phyloP scores from a whole-genome alignment of 345 rosid genomes.

The Barbarea vulgaris region DNA sequence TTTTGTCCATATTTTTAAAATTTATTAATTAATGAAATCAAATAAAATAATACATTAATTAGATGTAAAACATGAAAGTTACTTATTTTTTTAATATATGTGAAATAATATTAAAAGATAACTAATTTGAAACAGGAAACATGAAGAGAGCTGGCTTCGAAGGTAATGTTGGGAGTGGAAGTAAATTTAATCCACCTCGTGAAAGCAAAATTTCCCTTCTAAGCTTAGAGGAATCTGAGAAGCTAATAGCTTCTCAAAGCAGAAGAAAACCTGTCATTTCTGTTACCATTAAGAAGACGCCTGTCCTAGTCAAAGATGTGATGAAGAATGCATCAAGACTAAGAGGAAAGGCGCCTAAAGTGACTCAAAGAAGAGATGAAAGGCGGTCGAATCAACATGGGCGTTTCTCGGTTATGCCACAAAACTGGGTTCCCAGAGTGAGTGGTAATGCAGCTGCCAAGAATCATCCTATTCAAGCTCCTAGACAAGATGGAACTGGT shows the following conservation, averaged over 20 bases:
- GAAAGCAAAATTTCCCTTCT: constrained; percentile 22
- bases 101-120: too few species aligned
- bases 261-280: not conserved
- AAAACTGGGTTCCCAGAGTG: not conserved
- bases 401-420: not conserved
- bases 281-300: not conserved
- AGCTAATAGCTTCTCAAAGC: not conserved
- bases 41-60: too few species aligned
- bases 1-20: too few species aligned
- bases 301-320: not conserved
- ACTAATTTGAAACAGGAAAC: too few species aligned
- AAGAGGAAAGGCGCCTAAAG: not conserved
- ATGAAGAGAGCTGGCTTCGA: constrained; percentile 20
- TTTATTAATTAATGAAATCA: too few species aligned
- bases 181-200: not conserved
- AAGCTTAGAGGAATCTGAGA: constrained; percentile 3
- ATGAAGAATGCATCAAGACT: too few species aligned
- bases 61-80: too few species aligned
- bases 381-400: not conserved
- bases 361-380: not conserved
- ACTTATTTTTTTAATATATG: too few species aligned
- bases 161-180: not conserved
- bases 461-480: too few species aligned
- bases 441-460: too few species aligned
- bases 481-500: not conserved